These are phyloP conservation scores for Blastobotrys persicus DNA, from an alignment of 1,139 yeast genomes.

Conservation along the genomic window DNA sequence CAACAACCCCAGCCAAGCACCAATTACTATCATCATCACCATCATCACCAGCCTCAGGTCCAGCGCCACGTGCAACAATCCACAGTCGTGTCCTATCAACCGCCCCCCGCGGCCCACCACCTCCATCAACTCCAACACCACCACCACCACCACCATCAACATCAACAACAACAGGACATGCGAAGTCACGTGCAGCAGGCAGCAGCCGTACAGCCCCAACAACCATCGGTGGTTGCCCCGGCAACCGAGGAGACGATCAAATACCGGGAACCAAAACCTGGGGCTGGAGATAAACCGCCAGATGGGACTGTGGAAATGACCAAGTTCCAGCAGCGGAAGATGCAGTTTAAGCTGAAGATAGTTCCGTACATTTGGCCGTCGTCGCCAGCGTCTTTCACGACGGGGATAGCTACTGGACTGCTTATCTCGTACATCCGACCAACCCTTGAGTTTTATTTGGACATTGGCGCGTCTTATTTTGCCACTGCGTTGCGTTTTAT, in stretches of 20 bases:
- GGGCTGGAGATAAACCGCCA: background rate
- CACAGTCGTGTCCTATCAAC: background rate
- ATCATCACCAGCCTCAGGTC: background rate
- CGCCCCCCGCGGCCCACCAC: too few relatives aligned
- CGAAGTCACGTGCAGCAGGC: background rate
- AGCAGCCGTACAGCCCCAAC: background rate
- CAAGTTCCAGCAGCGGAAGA: conserved; percentile 4
- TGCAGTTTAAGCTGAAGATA: conserved; percentile 7
- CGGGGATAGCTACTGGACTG: conserved; percentile 29
- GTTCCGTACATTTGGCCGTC: conserved; percentile 28
- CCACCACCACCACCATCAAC: background rate
- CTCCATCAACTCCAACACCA: background rate
- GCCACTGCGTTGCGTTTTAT: conserved; percentile 23
- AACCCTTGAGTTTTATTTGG: conserved; percentile 28
- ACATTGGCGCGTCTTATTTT: conserved; percentile 27
- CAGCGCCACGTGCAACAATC: background rate
- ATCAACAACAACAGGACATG: conserved; percentile 1
- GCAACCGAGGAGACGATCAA: background rate
- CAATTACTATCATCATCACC: background rate
- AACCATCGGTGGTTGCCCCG: conserved; percentile 2
- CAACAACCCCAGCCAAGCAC: too few relatives aligned
- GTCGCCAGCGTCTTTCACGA: conserved; percentile 30
- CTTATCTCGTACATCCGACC: conserved; percentile 27
- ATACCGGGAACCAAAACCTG: background rate
- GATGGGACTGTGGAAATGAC: background rate